Conservation (phyloP, 345 rosid genomes). For the Camelina laxa region DNA sequence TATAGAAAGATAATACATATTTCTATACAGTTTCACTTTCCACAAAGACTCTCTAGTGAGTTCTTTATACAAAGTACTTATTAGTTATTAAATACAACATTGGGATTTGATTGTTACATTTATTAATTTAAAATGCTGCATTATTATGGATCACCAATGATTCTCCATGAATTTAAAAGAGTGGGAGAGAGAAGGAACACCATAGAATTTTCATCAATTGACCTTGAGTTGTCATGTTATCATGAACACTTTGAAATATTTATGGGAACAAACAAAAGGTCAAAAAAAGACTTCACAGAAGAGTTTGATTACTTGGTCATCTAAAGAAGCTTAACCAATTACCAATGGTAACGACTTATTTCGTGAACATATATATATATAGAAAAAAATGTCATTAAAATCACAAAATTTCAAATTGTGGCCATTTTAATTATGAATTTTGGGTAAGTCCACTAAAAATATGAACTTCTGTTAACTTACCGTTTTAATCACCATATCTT, state of each 20-base stretch:
- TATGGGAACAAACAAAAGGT: too few species aligned
- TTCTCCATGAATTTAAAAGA: conserved; percentile 21
- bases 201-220: neutral
- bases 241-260: neutral
- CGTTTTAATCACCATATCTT: too few species aligned
- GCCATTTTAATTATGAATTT: too few species aligned
- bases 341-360: neutral
- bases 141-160: conserved; percentile 7
- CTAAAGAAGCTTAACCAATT: neutral
- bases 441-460: too few species aligned
- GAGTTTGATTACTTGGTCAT: conserved; percentile 16
- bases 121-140: neutral
- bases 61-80: too few species aligned
- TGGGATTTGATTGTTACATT: conserved; percentile 34
- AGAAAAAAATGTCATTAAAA: too few species aligned
- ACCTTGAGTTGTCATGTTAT: neutral
- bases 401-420: too few species aligned
- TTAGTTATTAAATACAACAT: conserved; percentile 14
- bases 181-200: neutral
- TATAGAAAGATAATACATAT: neutral
- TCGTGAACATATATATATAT: neutral
- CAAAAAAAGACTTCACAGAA: neutral
- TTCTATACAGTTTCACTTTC: conserved; percentile 10
- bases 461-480: too few species aligned
- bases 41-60: conserved; percentile 25